Evolutionary conservation across 768 basidiomycete genomes (phyloP).

Genomic region (Megacollybia marginata): DNA sequence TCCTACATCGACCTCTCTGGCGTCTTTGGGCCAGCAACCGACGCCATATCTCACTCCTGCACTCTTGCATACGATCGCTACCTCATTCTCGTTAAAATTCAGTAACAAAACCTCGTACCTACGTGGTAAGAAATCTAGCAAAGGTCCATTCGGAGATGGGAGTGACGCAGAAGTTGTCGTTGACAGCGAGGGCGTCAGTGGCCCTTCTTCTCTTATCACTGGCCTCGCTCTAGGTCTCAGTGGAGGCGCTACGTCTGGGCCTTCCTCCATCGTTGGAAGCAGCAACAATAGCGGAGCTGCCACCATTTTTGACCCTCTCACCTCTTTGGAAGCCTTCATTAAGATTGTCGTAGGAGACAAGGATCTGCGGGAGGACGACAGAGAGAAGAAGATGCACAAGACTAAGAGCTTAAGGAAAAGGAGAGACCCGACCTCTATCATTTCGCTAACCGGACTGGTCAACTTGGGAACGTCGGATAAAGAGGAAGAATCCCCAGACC

Average conservation of each 20-base stretch:
- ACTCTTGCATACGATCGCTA: not conserved
- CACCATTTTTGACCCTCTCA: conserved; percentile 36
- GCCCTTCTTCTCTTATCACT: not conserved
- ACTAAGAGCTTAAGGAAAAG: not conserved
- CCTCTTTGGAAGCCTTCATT: conserved; percentile 48
- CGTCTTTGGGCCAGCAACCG: not conserved
- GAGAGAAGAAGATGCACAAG: conserved; percentile 6
- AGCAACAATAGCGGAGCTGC: conserved; percentile 24
- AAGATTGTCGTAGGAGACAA: conserved; percentile 28
- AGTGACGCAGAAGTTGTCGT: conserved; percentile 1
- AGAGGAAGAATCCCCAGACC: not conserved
- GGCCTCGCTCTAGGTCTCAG: not conserved
- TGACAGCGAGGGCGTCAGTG: not conserved
- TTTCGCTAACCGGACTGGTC: not conserved
- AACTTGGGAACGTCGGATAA: not conserved
- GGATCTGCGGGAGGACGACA: conserved; percentile 17
- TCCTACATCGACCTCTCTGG: not conserved
- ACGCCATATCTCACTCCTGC: not conserved
- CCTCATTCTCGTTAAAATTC: not conserved
- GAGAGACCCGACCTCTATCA: not conserved
- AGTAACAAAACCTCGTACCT: not conserved
- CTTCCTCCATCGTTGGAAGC: conserved; percentile 2
- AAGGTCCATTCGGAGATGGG: not conserved
- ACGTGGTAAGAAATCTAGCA: not conserved
- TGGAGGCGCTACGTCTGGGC: not conserved